phyloP scores from a whole-genome alignment of 345 rosid genomes.

The Erodium maritimum region DNA sequence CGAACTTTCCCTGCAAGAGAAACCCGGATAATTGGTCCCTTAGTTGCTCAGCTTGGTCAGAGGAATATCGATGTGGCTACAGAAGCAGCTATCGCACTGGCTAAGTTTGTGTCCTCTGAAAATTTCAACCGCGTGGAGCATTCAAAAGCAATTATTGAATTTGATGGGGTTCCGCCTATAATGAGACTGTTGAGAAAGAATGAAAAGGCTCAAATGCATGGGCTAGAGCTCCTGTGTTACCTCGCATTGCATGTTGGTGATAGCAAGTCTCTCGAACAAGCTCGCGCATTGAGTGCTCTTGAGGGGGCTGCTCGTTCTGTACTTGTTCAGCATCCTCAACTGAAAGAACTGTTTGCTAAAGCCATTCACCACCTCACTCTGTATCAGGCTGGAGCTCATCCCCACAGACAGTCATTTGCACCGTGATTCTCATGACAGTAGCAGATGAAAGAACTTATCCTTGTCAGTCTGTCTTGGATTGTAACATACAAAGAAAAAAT shows the following conservation, averaged over 20 bases:
- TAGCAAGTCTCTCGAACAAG: constrained; percentile 48
- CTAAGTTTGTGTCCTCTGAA: constrained; percentile 38
- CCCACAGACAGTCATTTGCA: constrained; percentile 18
- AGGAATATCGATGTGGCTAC: constrained; percentile 22
- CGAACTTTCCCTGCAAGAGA: constrained; percentile 49
- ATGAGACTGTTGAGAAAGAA: constrained; percentile 23
- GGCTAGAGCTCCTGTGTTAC: constrained; percentile 31
- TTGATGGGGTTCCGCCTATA: constrained; percentile 33
- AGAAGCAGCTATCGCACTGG: constrained; percentile 43
- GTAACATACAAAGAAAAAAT: background rate
- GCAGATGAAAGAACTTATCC: background rate
- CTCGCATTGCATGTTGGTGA: constrained; percentile 42
- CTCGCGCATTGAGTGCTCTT: constrained; percentile 34
- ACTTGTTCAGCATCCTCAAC: constrained; percentile 29
- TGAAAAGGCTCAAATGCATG: constrained; percentile 27
- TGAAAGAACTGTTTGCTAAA: constrained; percentile 30
- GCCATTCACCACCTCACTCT: constrained; percentile 41
- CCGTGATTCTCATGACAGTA: constrained; percentile 3
- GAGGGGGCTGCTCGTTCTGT: constrained; percentile 37
- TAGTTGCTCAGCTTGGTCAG: constrained; percentile 29
- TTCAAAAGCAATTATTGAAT: constrained; percentile 46
- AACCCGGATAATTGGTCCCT: constrained; percentile 29
- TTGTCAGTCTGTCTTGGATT: constrained; percentile 2
- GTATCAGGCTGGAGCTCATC: constrained; percentile 34
- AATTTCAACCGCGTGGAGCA: constrained; percentile 43